Evolutionary conservation across 1,139 yeast species (phyloP).

Genomic region (Yamadazyma spencermartinsiae): DNA sequence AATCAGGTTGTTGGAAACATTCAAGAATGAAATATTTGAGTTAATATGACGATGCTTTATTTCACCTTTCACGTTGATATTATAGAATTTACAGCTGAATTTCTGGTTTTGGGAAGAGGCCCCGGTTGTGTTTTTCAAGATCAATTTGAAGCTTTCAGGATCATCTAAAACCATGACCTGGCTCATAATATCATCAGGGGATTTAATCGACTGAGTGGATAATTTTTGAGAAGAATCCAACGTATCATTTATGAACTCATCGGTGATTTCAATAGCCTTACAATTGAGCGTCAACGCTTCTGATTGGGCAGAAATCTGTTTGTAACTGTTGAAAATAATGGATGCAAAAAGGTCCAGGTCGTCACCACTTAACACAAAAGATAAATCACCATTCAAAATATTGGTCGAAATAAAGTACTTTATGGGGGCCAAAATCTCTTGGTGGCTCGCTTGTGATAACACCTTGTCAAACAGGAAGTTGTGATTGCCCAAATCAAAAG

Average conservation of each 20-base stretch:
- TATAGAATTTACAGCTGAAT: slow-evolving; percentile 1
- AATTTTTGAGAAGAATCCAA: slow-evolving; percentile 13
- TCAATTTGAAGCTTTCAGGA: slow-evolving; percentile 10
- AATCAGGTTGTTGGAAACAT: slow-evolving; percentile 4
- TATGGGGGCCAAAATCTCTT: slow-evolving; percentile 11
- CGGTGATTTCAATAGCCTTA: slow-evolving; percentile 14
- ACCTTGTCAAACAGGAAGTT: slow-evolving; percentile 23
- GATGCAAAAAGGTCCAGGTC: slow-evolving; percentile 9
- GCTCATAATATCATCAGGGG: slow-evolving; percentile 6
- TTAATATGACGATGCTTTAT: not conserved
- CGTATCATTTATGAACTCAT: slow-evolving; percentile 9
- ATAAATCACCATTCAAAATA: slow-evolving; percentile 5
- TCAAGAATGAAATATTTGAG: slow-evolving; percentile 6
- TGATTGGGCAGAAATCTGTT: slow-evolving; percentile 20
- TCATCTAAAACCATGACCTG: slow-evolving; percentile 19
- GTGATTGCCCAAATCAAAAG: slow-evolving; percentile 7
- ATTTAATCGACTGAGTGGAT: slow-evolving; percentile 1
- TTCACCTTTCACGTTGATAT: slow-evolving; percentile 1
- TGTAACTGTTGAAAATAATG: slow-evolving; percentile 9
- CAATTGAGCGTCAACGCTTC: slow-evolving; percentile 7
- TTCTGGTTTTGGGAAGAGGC: not conserved
- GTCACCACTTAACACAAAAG: slow-evolving; percentile 13
- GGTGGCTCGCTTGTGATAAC: slow-evolving; percentile 8
- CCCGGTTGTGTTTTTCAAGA: slow-evolving; percentile 6
- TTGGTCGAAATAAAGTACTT: slow-evolving; percentile 10